Evolutionary conservation across 1,139 yeast genomes (phyloP).

Genomic region (Debaryomycetaceae sp.): DNA sequence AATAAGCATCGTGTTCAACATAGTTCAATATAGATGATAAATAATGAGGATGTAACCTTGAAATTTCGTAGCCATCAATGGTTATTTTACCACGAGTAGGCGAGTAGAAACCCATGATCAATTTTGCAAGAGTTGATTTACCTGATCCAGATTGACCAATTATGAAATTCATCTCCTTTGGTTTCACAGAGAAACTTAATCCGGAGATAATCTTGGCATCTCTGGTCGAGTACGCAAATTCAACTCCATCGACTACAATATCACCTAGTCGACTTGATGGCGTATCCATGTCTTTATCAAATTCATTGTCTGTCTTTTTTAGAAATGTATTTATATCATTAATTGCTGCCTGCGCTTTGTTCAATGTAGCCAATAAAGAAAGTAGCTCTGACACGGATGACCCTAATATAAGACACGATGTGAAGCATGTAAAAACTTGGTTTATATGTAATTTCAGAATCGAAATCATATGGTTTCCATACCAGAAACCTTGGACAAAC

Average conservation of each 20-base stretch:
- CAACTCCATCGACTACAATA: slow-evolving; percentile 49
- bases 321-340: slow-evolving; percentile 4
- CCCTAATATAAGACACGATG: slow-evolving; percentile 73
- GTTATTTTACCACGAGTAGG: slow-evolving; percentile 59
- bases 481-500: slow-evolving; percentile 93
- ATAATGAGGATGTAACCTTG: slow-evolving; percentile 47
- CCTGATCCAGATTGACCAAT: slow-evolving; percentile 93
- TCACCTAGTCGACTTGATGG: slow-evolving; percentile 39
- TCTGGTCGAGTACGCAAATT: slow-evolving; percentile 62
- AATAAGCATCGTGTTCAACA: slow-evolving; percentile 65
- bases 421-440: slow-evolving; percentile 76
- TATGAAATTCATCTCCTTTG: slow-evolving; percentile 54
- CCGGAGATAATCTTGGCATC: slow-evolving; percentile 43
- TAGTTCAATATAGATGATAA: slow-evolving; percentile 61
- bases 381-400: slow-evolving; percentile 52
- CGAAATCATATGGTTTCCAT: slow-evolving; percentile 67
- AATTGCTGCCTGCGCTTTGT: slow-evolving; percentile 61
- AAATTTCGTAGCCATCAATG: slow-evolving; percentile 52
- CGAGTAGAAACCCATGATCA: slow-evolving; percentile 59
- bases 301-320: slow-evolving; percentile 4
- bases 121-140: slow-evolving; percentile 72
- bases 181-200: slow-evolving; percentile 42
- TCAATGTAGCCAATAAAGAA: slow-evolving; percentile 52
- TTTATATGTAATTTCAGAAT: slow-evolving; percentile 50
- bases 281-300: slow-evolving; percentile 16